Evolutionary conservation across 345 rosid species (phyloP), one percentile per base, ranked within the genome.

Genomic region (Physaria fendleri): DNA sequence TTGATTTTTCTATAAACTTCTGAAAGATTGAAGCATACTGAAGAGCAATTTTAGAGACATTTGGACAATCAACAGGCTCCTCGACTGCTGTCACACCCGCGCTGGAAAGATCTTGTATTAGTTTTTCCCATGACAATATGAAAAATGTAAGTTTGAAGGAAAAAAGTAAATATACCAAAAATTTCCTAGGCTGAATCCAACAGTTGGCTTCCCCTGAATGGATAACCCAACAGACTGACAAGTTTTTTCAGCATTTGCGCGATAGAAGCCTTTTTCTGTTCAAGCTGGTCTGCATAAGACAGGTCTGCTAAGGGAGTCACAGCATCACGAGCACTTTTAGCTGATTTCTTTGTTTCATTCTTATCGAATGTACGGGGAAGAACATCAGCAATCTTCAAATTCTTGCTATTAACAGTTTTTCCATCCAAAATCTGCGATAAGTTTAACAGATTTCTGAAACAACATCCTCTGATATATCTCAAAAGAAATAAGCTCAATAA

Each of bases 51-150:
- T 56, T 68, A 4, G 97, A 89, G 62, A 93, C 90, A 74, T 93
- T 93, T 56, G 94, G 97, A 71, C 99, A 93, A 75, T 82, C 78
- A 57, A 68, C 62, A 52, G 99, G 94, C 68, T 83, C 95, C 78
- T 81, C 94, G 1, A 93, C 94, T 69, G 97, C 99, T 45, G 99
- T 93, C 53, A 93, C 94, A 29, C 99, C 95, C 67, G 83, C 94
- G 71, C 99, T 89, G 77, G 23, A 25, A 66, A 57, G 43, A 33
- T 49, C 23, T 51, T 38, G 3, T 39, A 11, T 64, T 72, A 72
- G 64, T 47, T 45, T 16, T 40, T 21, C 30, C 14, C 64, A 15
- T 44, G 48, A 68, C 11, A 60, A 57, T 65, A 17, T 10, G 28
- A 23, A 12, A 51, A 13, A 14, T 30, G 16, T 34, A 38, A 62